phyloP scores from a whole-genome alignment of 306 rosid genomes.

The Mimosa pudica region DNA sequence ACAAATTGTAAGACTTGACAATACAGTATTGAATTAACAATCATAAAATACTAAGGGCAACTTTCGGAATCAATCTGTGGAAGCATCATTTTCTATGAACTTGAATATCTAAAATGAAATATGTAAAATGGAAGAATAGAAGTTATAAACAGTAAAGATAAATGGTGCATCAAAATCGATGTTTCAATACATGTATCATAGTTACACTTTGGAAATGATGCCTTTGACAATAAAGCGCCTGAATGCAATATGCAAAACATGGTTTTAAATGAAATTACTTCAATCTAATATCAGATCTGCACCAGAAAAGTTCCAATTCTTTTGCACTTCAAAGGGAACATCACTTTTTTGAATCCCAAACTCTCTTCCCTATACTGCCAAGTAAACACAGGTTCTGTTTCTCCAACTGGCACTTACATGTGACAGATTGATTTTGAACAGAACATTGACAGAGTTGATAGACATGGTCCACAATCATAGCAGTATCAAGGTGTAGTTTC shows the following conservation, averaged over 20 bases:
- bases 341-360: not conserved
- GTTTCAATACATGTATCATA: not conserved
- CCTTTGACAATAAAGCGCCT: not conserved
- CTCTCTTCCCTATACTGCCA: not conserved
- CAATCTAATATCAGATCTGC: not conserved
- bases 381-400: not conserved
- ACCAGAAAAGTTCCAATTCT: not conserved
- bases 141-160: not conserved
- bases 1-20: conserved; percentile 30
- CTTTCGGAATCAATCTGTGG: not conserved
- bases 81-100: conserved; percentile 4
- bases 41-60: not conserved
- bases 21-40: conserved; percentile 12
- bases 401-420: not conserved
- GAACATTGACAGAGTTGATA: not conserved
- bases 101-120: not conserved
- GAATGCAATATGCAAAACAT: not conserved
- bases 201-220: not conserved
- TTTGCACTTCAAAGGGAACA: not conserved
- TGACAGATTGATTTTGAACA: not conserved
- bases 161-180: not conserved
- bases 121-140: not conserved
- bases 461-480: not conserved
- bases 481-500: not conserved
- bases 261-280: not conserved